Evolutionary conservation across 805 yeast genomes (phyloP).

Genomic region (Saccharomycopsis javanensis): DNA sequence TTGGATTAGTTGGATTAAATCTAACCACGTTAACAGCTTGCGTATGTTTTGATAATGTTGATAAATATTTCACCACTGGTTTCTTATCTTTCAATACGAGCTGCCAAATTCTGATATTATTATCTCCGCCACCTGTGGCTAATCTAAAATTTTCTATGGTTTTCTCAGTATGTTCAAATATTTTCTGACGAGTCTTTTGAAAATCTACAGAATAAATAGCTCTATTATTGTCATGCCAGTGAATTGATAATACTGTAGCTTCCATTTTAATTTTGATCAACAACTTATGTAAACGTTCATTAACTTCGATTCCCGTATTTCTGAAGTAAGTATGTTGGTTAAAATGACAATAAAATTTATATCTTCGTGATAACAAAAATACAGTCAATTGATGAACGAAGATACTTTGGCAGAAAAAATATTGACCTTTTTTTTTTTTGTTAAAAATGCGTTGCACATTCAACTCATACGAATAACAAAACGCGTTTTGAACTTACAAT

Average conservation of each 20-base stretch:
- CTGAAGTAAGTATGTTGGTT: too few species aligned
- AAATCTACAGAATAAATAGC: conserved; percentile 64
- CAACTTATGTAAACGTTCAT: too few species aligned
- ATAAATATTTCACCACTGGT: conserved; percentile 40
- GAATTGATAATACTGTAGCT: conserved; percentile 45
- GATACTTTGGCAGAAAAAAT: too few species aligned
- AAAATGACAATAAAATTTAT: too few species aligned
- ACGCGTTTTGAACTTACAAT: not conserved
- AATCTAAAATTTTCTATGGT: conserved; percentile 33
- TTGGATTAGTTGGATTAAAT: conserved; percentile 57
- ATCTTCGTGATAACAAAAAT: too few species aligned
- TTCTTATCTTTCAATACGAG: conserved; percentile 26
- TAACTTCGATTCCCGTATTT: too few species aligned
- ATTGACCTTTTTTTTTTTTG: not conserved
- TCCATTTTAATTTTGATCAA: conserved; percentile 25
- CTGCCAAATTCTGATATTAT: conserved; percentile 39
- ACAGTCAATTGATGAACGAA: too few species aligned
- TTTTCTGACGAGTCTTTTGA: conserved; percentile 29
- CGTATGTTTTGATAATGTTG: conserved; percentile 79
- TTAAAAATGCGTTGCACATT: not conserved
- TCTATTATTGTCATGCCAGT: conserved; percentile 67
- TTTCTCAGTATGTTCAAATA: conserved; percentile 16
- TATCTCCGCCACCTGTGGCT: conserved; percentile 93
- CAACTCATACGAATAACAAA: not conserved
- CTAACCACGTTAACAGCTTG: conserved; percentile 91